phyloP scores from a whole-genome alignment of 2,329 filamentous ascomycete species.

The Arthrocladium fulminans region DNA sequence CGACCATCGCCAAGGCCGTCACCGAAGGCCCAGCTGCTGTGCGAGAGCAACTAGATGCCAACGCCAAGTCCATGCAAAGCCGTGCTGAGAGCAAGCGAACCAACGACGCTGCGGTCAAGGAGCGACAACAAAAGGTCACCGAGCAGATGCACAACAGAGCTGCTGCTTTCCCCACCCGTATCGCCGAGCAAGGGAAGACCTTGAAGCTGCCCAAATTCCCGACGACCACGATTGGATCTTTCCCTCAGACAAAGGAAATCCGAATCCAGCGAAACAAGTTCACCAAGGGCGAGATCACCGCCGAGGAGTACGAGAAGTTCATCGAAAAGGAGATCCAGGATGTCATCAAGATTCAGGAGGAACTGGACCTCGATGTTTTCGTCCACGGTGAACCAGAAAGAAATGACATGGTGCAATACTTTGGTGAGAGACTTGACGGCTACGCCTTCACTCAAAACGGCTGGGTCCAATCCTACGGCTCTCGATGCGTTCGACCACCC shows the following conservation, averaged over 20 bases:
- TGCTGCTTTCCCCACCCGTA: constrained; percentile 76
- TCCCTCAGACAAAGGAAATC: constrained; percentile 99
- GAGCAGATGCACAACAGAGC: constrained; percentile 83
- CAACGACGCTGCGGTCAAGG: constrained; percentile 96
- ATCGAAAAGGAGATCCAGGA: constrained; percentile 98
- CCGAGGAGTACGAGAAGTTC: constrained; percentile 92
- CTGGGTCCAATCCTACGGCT: constrained; percentile 98
- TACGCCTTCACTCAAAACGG: constrained; percentile 99
- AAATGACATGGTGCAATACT: constrained; percentile 99
- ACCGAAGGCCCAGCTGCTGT: constrained; percentile 84
- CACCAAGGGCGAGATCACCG: constrained; percentile 95
- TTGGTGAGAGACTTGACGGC: constrained; percentile 91
- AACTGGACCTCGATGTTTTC: constrained; percentile 92
- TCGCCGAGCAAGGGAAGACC: constrained; percentile 79
- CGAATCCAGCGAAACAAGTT: constrained; percentile 94
- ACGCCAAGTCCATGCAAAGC: constrained; percentile 85
- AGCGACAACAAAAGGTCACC: constrained; percentile 82
- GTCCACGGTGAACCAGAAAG: constrained; percentile 99
- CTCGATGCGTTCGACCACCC: constrained; percentile 92
- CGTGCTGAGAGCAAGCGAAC: constrained; percentile 88
- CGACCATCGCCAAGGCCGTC: constrained; percentile 91
- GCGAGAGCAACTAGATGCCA: constrained; percentile 83
- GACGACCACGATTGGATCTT: constrained; percentile 97
- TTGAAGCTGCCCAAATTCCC: constrained; percentile 95
- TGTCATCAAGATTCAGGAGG: constrained; percentile 93